phyloP scores from a whole-genome alignment of 2,329 filamentous ascomycete genomes.

The Calonectria ilicicola region DNA sequence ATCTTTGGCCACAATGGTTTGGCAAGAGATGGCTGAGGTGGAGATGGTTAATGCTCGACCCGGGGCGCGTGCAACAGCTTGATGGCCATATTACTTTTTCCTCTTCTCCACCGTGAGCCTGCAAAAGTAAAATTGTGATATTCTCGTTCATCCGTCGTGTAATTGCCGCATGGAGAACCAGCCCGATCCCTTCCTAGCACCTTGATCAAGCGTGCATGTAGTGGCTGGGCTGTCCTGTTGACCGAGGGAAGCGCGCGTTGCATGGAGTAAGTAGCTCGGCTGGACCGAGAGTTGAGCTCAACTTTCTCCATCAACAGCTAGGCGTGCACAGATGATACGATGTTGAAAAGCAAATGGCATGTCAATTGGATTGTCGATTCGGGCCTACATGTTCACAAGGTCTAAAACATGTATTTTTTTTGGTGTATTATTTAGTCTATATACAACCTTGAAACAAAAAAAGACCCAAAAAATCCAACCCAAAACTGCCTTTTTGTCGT shows the following conservation, averaged over 20 bases:
- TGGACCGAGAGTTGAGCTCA: not conserved
- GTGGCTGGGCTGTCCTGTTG: not conserved
- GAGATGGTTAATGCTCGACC: not conserved
- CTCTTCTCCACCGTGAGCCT: not conserved
- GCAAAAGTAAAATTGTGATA: not conserved
- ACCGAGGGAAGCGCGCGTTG: not conserved
- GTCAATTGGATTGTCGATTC: not conserved
- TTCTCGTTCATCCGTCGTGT: conserved; percentile 5
- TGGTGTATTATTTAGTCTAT: too few relatives aligned
- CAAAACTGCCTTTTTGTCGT: not conserved
- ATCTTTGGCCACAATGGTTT: not conserved
- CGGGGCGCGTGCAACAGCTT: not conserved
- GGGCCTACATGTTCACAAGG: too few relatives aligned
- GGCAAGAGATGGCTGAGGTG: not conserved
- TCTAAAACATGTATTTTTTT: too few relatives aligned
- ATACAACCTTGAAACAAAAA: not conserved
- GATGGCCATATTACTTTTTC: conserved; percentile 4
- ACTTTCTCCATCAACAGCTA: not conserved
- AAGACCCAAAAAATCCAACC: not conserved
- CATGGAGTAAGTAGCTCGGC: not conserved
- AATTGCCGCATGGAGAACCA: not conserved
- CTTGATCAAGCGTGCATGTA: not conserved
- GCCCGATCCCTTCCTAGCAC: not conserved
- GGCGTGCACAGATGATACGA: not conserved
- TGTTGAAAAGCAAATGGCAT: not conserved